These are phyloP conservation scores for Auricularia cornea DNA, from an alignment of 768 basidiomycete genomes.

Conservation along the genomic window DNA sequence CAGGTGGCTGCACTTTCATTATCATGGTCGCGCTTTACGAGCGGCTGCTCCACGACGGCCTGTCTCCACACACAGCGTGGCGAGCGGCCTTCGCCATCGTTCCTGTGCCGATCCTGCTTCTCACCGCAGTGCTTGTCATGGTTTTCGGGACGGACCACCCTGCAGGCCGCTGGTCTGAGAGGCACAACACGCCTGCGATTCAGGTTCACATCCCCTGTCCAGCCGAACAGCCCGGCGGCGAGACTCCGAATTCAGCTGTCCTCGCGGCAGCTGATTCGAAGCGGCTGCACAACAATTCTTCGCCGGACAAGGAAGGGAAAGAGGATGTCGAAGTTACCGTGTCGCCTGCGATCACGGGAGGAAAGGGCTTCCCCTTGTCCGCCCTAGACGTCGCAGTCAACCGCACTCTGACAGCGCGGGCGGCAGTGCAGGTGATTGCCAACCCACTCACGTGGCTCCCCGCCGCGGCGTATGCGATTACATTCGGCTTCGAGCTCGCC, in stretches of 20 bases:
- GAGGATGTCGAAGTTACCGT: constrained; percentile 11
- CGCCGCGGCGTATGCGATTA: constrained; percentile 42
- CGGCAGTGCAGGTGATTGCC: constrained; percentile 25
- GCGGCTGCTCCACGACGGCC: constrained; percentile 20
- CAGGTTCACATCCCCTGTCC: constrained; percentile 2
- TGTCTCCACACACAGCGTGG: constrained; percentile 38
- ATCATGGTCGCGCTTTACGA: constrained; percentile 49
- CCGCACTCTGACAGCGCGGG: constrained; percentile 31
- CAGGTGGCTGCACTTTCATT: constrained; percentile 42
- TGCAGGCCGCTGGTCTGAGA: constrained; percentile 42
- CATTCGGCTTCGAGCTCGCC: constrained; percentile 51
- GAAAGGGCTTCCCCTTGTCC: constrained; percentile 18
- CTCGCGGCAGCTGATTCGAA: neutral
- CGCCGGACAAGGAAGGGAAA: constrained; percentile 21
- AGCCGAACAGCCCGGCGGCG: too few species aligned
- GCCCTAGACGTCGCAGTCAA: constrained; percentile 39
- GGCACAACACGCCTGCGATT: constrained; percentile 32
- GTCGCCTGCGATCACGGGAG: constrained; percentile 12
- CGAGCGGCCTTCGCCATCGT: constrained; percentile 46
- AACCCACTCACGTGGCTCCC: constrained; percentile 49
- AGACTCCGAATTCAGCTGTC: neutral
- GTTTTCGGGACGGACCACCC: constrained; percentile 48
- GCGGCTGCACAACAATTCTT: neutral
- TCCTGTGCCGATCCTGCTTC: constrained; percentile 45
- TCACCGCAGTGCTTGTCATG: constrained; percentile 32